These are phyloP conservation scores for Senna tora DNA, from an alignment of 306 rosid species.

Conservation along the genomic window DNA sequence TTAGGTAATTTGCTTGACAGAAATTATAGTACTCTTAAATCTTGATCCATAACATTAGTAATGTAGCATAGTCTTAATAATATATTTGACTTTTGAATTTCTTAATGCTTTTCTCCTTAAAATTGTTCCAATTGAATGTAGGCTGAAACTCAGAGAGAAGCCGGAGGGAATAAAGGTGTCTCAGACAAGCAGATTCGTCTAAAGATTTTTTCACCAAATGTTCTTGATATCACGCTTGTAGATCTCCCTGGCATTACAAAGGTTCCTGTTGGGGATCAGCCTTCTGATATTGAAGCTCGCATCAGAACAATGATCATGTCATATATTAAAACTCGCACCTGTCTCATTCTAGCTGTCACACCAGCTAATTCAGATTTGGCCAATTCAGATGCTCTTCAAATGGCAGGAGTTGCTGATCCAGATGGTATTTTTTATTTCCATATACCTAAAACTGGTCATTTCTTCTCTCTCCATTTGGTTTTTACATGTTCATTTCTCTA, in stretches of 20 bases:
- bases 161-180: slow-evolving; percentile 96
- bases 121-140: slow-evolving; percentile 29
- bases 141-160: slow-evolving; percentile 98
- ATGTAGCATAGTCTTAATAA: not conserved
- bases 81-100: not conserved
- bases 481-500: slow-evolving; percentile 30
- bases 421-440: slow-evolving; percentile 67
- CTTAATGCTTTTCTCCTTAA: slow-evolving; percentile 4
- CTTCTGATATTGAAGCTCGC: slow-evolving; percentile 94
- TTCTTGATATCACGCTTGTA: slow-evolving; percentile 94
- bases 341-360: slow-evolving; percentile 95
- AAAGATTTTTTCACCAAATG: slow-evolving; percentile 95
- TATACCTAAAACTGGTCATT: slow-evolving; percentile 28
- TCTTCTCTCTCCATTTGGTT: slow-evolving; percentile 12
- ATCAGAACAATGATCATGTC: slow-evolving; percentile 98
- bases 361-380: slow-evolving; percentile 99
- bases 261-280: slow-evolving; percentile 99
- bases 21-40: not conserved
- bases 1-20: slow-evolving; percentile 21
- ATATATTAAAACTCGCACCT: slow-evolving; percentile 82
- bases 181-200: slow-evolving; percentile 98
- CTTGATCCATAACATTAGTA: not conserved
- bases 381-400: slow-evolving; percentile 98
- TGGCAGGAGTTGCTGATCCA: slow-evolving; percentile 99
- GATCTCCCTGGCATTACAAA: slow-evolving; percentile 98